Evolutionary conservation across 2,329 filamentous ascomycete genomes (phyloP).

Genomic region (Stemphylium vesicarium): DNA sequence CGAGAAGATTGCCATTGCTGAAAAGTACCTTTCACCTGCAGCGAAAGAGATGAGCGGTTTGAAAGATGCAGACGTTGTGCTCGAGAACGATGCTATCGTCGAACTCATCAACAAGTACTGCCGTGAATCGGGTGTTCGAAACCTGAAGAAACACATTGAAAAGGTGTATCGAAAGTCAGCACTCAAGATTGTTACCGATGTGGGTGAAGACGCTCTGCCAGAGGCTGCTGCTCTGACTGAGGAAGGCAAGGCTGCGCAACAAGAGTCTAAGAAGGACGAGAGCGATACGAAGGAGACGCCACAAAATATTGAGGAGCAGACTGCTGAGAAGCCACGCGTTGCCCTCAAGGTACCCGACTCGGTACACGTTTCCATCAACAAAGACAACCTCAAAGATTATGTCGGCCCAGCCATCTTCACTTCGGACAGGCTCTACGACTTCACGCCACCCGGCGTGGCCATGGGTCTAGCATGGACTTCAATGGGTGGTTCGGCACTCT

Average conservation of each 20-base stretch:
- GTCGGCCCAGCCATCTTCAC: constrained; percentile 96
- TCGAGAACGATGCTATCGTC: constrained; percentile 86
- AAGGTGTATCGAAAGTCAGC: constrained; percentile 98
- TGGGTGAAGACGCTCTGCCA: constrained; percentile 81
- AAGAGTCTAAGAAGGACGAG: constrained; percentile 72
- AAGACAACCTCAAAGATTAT: constrained; percentile 93
- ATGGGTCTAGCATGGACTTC: constrained; percentile 99
- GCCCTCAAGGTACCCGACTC: constrained; percentile 82
- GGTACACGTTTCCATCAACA: constrained; percentile 85
- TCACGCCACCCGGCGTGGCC: constrained; percentile 88
- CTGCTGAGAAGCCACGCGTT: constrained; percentile 71
- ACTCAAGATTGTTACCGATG: constrained; percentile 93
- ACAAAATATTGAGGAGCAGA: constrained; percentile 62
- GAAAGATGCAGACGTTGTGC: constrained; percentile 86
- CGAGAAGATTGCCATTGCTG: constrained; percentile 98
- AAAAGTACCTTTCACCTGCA: constrained; percentile 87
- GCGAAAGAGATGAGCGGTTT: constrained; percentile 94
- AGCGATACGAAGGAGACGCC: constrained; percentile 68
- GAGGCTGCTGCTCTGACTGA: constrained; percentile 84
- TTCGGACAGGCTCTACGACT: constrained; percentile 92
- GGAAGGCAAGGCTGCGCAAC: constrained; percentile 79
- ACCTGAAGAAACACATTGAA: constrained; percentile 99
- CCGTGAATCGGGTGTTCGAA: constrained; percentile 94
- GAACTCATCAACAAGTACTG: constrained; percentile 99
- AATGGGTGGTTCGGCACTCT: constrained; percentile 94